Evolutionary conservation across 495 filamentous ascomycete species (phyloP).

Genomic region (Rhypophila decipiens): DNA sequence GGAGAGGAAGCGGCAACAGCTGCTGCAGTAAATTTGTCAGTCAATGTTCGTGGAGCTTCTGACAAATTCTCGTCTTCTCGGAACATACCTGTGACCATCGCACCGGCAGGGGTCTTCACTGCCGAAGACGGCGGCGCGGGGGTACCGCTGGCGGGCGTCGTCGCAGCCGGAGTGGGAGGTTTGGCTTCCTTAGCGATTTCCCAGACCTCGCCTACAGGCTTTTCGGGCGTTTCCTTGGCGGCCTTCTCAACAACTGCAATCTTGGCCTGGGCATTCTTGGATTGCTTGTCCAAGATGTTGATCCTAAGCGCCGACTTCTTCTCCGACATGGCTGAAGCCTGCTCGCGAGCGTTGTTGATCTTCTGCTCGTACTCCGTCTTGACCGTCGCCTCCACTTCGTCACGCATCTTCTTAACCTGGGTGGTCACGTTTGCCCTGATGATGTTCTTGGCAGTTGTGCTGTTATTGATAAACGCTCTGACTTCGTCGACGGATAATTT

Average conservation of each 20-base stretch:
- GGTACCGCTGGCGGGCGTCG: not conserved
- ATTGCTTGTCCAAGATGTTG: slow-evolving; percentile 73
- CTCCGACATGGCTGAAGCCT: slow-evolving; percentile 48
- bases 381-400: slow-evolving; percentile 38
- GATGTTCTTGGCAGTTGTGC: slow-evolving; percentile 59
- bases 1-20: not conserved
- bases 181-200: slow-evolving; percentile 67
- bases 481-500: slow-evolving; percentile 55
- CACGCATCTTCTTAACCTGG: slow-evolving; percentile 52
- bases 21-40: too few species aligned
- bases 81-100: not conserved
- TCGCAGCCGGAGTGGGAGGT: slow-evolving; percentile 32
- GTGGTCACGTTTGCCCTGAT: slow-evolving; percentile 60
- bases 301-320: slow-evolving; percentile 65
- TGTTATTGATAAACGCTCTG: slow-evolving; percentile 56
- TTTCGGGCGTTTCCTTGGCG: slow-evolving; percentile 74
- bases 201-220: slow-evolving; percentile 80
- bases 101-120: not conserved
- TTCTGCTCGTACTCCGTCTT: slow-evolving; percentile 45
- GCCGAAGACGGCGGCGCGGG: not conserved
- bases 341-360: slow-evolving; percentile 42
- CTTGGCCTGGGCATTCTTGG: slow-evolving; percentile 59
- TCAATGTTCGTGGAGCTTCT: too few species aligned
- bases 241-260: slow-evolving; percentile 71
- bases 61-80: too few species aligned